phyloP scores from a whole-genome alignment of 1,284 basidiomycete genomes.

The Fomitopsis pinicola region DNA sequence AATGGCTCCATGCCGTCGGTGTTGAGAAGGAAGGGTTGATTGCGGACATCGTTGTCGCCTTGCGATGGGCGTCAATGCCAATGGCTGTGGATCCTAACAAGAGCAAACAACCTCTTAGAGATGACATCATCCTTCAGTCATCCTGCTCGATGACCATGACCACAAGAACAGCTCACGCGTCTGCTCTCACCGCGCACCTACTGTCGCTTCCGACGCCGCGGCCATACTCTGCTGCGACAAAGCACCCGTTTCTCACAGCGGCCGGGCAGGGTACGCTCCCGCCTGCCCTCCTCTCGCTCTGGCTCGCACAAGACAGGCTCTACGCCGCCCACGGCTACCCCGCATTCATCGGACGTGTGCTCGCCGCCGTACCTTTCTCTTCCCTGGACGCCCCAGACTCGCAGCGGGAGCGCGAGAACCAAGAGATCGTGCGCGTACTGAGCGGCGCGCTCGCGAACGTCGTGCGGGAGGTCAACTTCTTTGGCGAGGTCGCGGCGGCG shows the following conservation, averaged over 20 bases:
- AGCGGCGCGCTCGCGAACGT: conserved; percentile 52
- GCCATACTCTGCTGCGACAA: conserved; percentile 43
- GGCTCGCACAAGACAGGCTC: conserved; percentile 64
- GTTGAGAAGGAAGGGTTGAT: background rate
- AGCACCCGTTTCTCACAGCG: conserved; percentile 51
- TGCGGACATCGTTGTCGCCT: too few relatives aligned
- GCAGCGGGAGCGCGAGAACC: conserved; percentile 32
- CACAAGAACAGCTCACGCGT: background rate
- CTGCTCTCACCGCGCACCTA: conserved; percentile 30
- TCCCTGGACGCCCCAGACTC: conserved; percentile 29
- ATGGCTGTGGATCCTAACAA: background rate
- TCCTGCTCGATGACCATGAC: background rate
- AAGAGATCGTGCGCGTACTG: conserved; percentile 45
- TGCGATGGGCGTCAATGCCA: conserved; percentile 1
- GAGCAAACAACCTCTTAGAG: background rate
- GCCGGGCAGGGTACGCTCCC: conserved; percentile 50
- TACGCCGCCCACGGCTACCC: conserved; percentile 69
- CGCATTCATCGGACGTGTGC: conserved; percentile 53
- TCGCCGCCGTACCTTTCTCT: conserved; percentile 49
- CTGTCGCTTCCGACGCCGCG: conserved; percentile 29
- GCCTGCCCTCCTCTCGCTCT: conserved; percentile 44
- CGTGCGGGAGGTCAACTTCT: conserved; percentile 59
- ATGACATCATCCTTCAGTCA: background rate
- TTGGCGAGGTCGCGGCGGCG: conserved; percentile 44
- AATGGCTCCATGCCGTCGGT: background rate